Evolutionary conservation across 169 alveolate genomes (phyloP), one percentile per base, ranked within the genome.

Genomic region (Haemoproteus tartakovskyi): DNA sequence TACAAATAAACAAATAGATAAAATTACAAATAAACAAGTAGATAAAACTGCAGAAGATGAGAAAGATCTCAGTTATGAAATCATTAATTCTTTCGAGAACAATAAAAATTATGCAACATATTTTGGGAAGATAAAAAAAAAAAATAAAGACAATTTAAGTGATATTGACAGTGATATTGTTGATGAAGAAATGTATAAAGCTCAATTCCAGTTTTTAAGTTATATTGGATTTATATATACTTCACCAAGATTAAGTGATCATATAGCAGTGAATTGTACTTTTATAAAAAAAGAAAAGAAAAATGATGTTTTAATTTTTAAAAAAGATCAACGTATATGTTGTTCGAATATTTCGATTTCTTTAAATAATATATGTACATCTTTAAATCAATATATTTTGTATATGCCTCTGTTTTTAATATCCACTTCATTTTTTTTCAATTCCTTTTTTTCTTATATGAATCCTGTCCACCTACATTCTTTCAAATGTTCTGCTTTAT

Each of bases 151-250:
- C 16, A 14, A 3, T 1, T 33, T 33, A 52, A 2, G 11, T 1
- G 41, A 41, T 11, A 26, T 5, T 3, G 21, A 45, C 33, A 22
- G 9, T 14, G 26, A 54, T 14, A 51, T 3, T 22, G 4, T 40
- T 6, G 82, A 67, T 37, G 50, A 12, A 3, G 82, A 67, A 14
- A 6, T 51, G n/a, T 67, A 52, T 46, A 26, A 54, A 4, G 51
- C 56, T 46, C 82, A 67, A 22, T 67, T 67, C 56, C 51, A 47
- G 21, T 14, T 67, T 33, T 47, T 36, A 52, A 67, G 74, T 67
- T 67, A 54, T 30, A 67, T 67, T n/a, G 82, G 82, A 22, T 67
- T 67, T 27, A 67, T 67, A 12, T 67, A 67, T 36, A 67, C 82
- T 11, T 54, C 70, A 14, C 82, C 82, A 18, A 38, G 43, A 12